Conservation (phyloP, 495 filamentous ascomycete genomes). For the Stereocaulon alpinum region DNA sequence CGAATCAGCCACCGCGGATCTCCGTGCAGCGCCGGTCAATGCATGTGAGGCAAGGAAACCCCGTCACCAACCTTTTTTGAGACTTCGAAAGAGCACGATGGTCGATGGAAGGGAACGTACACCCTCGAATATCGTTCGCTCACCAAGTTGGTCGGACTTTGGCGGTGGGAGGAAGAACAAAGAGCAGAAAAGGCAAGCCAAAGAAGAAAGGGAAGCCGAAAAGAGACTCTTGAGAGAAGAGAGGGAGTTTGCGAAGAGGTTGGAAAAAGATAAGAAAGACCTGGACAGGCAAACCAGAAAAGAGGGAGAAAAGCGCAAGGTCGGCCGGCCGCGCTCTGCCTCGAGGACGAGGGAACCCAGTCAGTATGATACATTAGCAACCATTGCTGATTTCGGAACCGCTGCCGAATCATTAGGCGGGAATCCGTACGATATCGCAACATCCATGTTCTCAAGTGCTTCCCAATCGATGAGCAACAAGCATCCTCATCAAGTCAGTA, state of each 20-base stretch:
- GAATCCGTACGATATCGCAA: constrained; percentile 36
- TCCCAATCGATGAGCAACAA: not conserved
- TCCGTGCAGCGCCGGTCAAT: not conserved
- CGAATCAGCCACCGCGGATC: constrained; percentile 12
- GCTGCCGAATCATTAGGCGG: constrained; percentile 29
- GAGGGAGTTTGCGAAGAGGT: constrained; percentile 12
- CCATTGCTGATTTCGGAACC: constrained; percentile 30
- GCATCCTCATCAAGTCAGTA: constrained; percentile 31
- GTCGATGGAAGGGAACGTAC: constrained; percentile 7
- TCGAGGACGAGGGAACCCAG: constrained; percentile 13
- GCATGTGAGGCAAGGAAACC: not conserved
- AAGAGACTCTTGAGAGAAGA: constrained; percentile 6
- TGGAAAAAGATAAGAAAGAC: constrained; percentile 14
- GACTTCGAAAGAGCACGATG: not conserved
- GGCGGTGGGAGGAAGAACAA: constrained; percentile 9
- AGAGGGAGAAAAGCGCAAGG: constrained; percentile 2
- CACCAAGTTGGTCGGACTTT: constrained; percentile 18
- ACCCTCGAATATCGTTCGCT: constrained; percentile 8
- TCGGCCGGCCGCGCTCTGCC: constrained; percentile 4
- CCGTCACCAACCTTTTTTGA: not conserved
- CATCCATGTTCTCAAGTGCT: constrained; percentile 6
- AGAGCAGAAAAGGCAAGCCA: constrained; percentile 14
- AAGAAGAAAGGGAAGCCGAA: constrained; percentile 4
- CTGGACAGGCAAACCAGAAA: constrained; percentile 10
- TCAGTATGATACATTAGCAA: constrained; percentile 4